phyloP scores from a whole-genome alignment of 2,329 filamentous ascomycete genomes.

The Colletotrichum destructivum region DNA sequence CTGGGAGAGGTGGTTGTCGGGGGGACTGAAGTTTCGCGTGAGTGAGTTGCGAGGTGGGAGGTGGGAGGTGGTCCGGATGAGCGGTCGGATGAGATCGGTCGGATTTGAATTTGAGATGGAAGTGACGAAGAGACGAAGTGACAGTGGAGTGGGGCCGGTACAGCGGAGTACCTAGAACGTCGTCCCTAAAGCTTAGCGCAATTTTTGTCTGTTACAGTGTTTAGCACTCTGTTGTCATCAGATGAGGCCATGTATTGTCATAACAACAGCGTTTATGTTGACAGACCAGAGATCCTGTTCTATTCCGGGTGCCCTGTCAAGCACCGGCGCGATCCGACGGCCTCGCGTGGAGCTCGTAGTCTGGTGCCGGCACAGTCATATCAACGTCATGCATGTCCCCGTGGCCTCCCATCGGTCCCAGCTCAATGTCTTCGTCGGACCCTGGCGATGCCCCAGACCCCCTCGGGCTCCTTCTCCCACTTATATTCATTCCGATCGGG shows the following conservation, averaged over 20 bases:
- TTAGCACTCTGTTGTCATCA: too few relatives aligned
- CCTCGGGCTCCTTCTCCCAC: background rate
- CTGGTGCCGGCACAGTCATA: slow-evolving; percentile 3
- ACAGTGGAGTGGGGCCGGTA: too few relatives aligned
- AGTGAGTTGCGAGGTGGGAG: slow-evolving; percentile 10
- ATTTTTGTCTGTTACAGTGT: too few relatives aligned
- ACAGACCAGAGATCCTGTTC: background rate
- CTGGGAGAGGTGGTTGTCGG: background rate
- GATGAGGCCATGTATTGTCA: background rate
- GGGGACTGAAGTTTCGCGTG: background rate
- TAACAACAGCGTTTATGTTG: background rate
- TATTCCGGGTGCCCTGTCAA: background rate
- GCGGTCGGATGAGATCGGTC: background rate
- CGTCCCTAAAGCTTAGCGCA: too few relatives aligned
- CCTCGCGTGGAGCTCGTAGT: slow-evolving; percentile 5
- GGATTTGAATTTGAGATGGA: too few relatives aligned
- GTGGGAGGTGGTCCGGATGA: slow-evolving; percentile 14
- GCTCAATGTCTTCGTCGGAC: background rate
- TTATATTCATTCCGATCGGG: slow-evolving; percentile 5
- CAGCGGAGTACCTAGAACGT: too few relatives aligned
- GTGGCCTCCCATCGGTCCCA: background rate
- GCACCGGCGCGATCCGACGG: background rate
- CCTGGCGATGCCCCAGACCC: background rate
- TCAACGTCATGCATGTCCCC: background rate
- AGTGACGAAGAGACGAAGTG: too few relatives aligned